These are phyloP conservation scores for Taphrina confusa DNA, from an alignment of 1,139 yeast genomes.

Conservation along the genomic window DNA sequence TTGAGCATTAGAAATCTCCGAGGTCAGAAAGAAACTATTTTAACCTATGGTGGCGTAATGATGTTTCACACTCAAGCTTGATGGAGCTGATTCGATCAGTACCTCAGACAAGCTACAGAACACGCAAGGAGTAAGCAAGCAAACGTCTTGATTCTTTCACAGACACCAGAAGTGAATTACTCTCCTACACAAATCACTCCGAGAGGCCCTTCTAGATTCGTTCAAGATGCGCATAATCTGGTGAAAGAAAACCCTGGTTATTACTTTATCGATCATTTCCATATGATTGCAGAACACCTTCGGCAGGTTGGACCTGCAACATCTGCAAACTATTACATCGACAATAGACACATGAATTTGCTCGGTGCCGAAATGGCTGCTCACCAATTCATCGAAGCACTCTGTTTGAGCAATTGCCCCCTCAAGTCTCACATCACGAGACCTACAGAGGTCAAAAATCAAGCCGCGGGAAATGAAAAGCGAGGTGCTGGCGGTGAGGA, in stretches of 20 bases:
- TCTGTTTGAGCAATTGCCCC: background rate
- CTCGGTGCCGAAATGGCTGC: constrained; percentile 8
- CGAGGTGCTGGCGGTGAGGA: background rate
- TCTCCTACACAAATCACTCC: background rate
- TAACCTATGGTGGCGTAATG: constrained; percentile 14
- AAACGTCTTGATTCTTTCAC: constrained; percentile 1
- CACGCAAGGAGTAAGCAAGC: background rate
- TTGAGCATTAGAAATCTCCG: background rate
- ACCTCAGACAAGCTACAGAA: background rate
- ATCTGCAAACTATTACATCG: background rate
- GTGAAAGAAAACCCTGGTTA: constrained; percentile 4
- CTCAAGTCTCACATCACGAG: background rate
- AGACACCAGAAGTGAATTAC: constrained; percentile 12
- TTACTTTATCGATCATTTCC: constrained; percentile 2
- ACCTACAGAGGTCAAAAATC: background rate
- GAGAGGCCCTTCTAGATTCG: background rate
- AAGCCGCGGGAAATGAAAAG: background rate
- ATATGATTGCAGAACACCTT: background rate
- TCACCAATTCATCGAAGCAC: background rate
- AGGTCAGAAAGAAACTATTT: background rate
- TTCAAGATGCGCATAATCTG: background rate
- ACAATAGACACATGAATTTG: constrained; percentile 9
- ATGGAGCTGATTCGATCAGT: background rate
- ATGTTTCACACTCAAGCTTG: background rate
- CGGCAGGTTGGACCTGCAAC: background rate